Evolutionary conservation across 2,329 filamentous ascomycete genomes (phyloP).

Genomic region (Botryosphaeria dothidea): DNA sequence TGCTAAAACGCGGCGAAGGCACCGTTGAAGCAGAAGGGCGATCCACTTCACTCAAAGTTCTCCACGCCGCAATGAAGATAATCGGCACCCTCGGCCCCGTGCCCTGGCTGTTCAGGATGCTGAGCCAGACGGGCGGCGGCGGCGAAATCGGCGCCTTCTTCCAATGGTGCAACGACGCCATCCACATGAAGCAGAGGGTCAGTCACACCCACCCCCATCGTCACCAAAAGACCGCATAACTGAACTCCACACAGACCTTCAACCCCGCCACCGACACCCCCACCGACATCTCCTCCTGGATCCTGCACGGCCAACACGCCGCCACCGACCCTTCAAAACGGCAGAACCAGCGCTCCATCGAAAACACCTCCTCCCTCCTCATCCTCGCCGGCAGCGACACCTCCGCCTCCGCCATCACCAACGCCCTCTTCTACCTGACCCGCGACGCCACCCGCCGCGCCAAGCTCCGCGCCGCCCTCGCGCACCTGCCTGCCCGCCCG

Average conservation of each 20-base stretch:
- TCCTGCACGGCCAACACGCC: constrained; percentile 38
- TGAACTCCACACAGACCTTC: not conserved
- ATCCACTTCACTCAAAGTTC: constrained; percentile 22
- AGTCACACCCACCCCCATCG: not conserved
- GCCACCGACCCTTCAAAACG: constrained; percentile 36
- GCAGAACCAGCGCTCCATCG: constrained; percentile 23
- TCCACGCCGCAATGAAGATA: constrained; percentile 38
- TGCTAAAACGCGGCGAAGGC: constrained; percentile 30
- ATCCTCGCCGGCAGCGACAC: constrained; percentile 32
- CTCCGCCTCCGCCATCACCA: not conserved
- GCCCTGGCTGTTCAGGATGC: constrained; percentile 39
- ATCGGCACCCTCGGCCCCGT: constrained; percentile 37
- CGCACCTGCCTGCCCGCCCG: constrained; percentile 23
- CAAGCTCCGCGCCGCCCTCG: constrained; percentile 12
- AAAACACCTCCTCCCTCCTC: constrained; percentile 35
- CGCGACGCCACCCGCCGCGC: constrained; percentile 4
- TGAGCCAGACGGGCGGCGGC: constrained; percentile 18
- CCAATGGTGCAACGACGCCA: constrained; percentile 1
- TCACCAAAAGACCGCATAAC: not conserved
- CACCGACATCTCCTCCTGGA: constrained; percentile 33
- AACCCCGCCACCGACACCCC: constrained; percentile 22
- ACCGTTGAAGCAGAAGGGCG: constrained; percentile 28
- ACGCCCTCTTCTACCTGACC: constrained; percentile 25
- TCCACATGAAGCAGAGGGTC: not conserved
- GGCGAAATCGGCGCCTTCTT: not conserved